Percentiles rank a stretch among this genome's conserved stretches.
phyloP scores from a whole-genome alignment of 176 grass and related monocot genomes.

The Triticum turgidum region DNA sequence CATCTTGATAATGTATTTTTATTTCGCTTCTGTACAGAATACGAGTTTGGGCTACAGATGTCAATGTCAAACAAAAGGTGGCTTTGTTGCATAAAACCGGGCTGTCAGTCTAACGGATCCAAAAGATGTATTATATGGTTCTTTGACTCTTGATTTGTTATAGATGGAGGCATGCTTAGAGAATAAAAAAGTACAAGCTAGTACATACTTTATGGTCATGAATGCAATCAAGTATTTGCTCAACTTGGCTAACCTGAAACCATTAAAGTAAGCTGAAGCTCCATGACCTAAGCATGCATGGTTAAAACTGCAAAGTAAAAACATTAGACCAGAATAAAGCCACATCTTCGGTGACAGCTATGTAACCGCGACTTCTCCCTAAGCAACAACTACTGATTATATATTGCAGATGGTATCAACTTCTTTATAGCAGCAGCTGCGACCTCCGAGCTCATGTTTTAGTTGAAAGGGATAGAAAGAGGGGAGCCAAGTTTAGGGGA shows the following conservation, averaged over 20 bases:
- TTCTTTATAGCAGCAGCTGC: constrained; percentile 18
- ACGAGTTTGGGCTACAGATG: constrained; percentile 24
- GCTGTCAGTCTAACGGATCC: constrained; percentile 38
- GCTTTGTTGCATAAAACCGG: constrained; percentile 21
- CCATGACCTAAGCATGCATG: constrained; percentile 43
- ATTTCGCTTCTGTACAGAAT: constrained; percentile 16
- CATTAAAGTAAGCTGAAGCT: constrained; percentile 42
- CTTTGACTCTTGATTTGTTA: constrained; percentile 50
- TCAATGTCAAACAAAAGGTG: constrained; percentile 50
- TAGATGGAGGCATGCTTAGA: constrained; percentile 40
- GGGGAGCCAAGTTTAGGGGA: constrained; percentile 39
- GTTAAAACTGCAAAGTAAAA: constrained; percentile 40
- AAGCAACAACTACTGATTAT: constrained; percentile 24
- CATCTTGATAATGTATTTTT: constrained; percentile 19
- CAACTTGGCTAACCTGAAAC: constrained; percentile 50
- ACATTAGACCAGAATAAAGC: constrained; percentile 30
- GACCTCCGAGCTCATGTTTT: constrained; percentile 32
- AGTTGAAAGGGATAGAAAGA: constrained; percentile 48
- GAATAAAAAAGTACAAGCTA: constrained; percentile 30
- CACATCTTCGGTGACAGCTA: constrained; percentile 38
- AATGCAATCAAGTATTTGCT: constrained; percentile 52
- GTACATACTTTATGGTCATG: constrained; percentile 42
- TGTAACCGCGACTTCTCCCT: constrained; percentile 34
- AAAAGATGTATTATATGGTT: constrained; percentile 39
- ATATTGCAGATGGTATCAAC: constrained; percentile 21